These are phyloP conservation scores for Cytidiella melzeri DNA, from an alignment of 768 basidiomycete species.

Conservation along the genomic window DNA sequence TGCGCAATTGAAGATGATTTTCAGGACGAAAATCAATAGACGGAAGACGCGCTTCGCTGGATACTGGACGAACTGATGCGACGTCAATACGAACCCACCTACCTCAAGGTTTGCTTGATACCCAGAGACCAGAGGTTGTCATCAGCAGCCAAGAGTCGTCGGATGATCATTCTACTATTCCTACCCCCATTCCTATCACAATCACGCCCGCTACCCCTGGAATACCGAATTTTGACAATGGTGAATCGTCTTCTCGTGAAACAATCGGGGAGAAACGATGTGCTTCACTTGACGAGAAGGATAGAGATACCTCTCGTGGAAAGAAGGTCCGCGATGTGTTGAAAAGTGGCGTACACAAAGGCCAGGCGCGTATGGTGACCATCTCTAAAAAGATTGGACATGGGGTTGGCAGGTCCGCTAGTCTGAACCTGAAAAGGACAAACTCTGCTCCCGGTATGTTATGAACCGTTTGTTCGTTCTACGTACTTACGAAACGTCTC, in stretches of 20 bases:
- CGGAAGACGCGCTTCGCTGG: slow-evolving; percentile 22
- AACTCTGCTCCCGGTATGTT: slow-evolving; percentile 69
- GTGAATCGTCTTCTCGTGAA: slow-evolving; percentile 3
- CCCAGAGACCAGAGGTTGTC: neutral
- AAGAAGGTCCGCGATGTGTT: slow-evolving; percentile 75
- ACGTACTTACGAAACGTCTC: neutral
- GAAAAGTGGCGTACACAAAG: slow-evolving; percentile 68
- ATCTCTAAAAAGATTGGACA: slow-evolving; percentile 74
- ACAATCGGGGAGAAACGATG: slow-evolving; percentile 15
- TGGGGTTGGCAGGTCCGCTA: slow-evolving; percentile 53
- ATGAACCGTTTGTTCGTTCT: neutral
- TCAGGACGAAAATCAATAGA: slow-evolving; percentile 25
- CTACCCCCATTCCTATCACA: slow-evolving; percentile 39
- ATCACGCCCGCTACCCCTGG: slow-evolving; percentile 58
- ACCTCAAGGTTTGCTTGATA: neutral
- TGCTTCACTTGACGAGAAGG: slow-evolving; percentile 23
- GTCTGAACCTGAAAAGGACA: slow-evolving; percentile 43
- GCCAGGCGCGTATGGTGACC: slow-evolving; percentile 65
- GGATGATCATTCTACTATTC: slow-evolving; percentile 1
- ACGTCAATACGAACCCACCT: slow-evolving; percentile 11
- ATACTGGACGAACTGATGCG: slow-evolving; percentile 25
- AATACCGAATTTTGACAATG: slow-evolving; percentile 13
- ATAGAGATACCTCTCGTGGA: slow-evolving; percentile 46
- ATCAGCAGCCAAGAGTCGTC: slow-evolving; percentile 7
- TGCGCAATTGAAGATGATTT: neutral